phyloP scores from a whole-genome alignment of 768 basidiomycete species.

The Cystobasidium onofrii region DNA sequence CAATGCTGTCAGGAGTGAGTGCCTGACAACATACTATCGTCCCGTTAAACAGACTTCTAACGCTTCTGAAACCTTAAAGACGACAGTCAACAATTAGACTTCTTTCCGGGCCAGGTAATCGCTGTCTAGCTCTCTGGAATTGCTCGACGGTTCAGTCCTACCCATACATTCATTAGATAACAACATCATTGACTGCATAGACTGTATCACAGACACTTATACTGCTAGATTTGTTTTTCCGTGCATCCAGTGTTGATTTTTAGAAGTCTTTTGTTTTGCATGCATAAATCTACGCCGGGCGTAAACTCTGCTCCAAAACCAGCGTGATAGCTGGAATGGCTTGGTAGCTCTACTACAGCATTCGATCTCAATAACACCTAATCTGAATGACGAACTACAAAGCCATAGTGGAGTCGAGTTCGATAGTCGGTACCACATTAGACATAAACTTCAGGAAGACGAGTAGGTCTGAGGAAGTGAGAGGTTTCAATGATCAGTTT shows the following conservation, averaged over 20 bases:
- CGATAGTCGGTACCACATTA: slow-evolving; percentile 29
- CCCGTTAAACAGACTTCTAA: not conserved
- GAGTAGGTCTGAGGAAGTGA: slow-evolving; percentile 25
- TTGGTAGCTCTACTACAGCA: too few relatives aligned
- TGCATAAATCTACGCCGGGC: too few relatives aligned
- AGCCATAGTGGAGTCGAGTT: slow-evolving; percentile 20
- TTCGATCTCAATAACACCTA: too few relatives aligned
- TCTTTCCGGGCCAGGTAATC: not conserved
- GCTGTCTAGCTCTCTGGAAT: not conserved
- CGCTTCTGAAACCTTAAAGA: slow-evolving; percentile 11
- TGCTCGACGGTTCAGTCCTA: not conserved
- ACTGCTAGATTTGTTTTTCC: too few relatives aligned
- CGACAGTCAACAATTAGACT: not conserved
- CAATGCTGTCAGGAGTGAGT: slow-evolving; percentile 9
- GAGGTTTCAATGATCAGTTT: not conserved
- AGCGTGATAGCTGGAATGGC: too few relatives aligned
- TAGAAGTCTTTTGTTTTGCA: too few relatives aligned
- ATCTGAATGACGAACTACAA: too few relatives aligned
- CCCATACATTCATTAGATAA: not conserved
- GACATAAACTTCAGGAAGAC: slow-evolving; percentile 92
- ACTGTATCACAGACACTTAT: not conserved
- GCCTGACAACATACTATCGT: not conserved
- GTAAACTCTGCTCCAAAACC: too few relatives aligned
- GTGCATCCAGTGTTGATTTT: too few relatives aligned
- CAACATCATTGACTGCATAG: not conserved